Conservation (phyloP, 148 eudicot genomes). For the Cornus kousa region DNA sequence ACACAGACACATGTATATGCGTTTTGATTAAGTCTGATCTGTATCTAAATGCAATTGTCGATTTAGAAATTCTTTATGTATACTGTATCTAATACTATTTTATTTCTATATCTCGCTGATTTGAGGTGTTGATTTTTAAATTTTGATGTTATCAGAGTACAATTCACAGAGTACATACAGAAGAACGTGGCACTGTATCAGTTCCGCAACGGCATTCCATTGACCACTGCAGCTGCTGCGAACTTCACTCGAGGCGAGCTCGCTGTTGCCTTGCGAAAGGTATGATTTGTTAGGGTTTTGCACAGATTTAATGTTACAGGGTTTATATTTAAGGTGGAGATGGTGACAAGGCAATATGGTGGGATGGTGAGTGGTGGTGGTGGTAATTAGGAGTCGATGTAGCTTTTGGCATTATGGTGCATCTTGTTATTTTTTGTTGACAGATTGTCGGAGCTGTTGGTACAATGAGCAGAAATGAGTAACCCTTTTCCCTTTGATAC, state of each 20-base stretch:
- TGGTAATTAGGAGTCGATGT: too few species aligned
- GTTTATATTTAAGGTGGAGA: background rate
- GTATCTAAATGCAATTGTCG: background rate
- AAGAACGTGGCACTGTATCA: slow-evolving; percentile 77
- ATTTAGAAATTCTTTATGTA: background rate
- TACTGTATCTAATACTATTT: too few species aligned
- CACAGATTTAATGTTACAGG: background rate
- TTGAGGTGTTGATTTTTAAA: background rate
- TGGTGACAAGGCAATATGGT: too few species aligned
- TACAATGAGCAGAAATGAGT: too few species aligned
- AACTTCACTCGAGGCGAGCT: slow-evolving; percentile 90
- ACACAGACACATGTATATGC: background rate
- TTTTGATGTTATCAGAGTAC: slow-evolving; percentile 46
- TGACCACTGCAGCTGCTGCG: slow-evolving; percentile 83
- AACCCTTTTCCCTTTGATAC: too few species aligned
- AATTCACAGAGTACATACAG: slow-evolving; percentile 81
- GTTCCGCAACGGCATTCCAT: slow-evolving; percentile 77
- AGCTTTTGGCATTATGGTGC: too few species aligned
- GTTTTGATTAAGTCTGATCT: background rate
- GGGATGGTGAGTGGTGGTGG: too few species aligned
- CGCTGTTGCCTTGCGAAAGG: slow-evolving; percentile 87
- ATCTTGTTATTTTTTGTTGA: too few species aligned
- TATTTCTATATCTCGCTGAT: too few species aligned
- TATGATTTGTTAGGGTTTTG: slow-evolving; percentile 11
- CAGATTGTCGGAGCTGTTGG: too few species aligned